These are phyloP conservation scores for Bathelium albidoporum DNA, from an alignment of 495 filamentous ascomycete genomes.

Conservation along the genomic window DNA sequence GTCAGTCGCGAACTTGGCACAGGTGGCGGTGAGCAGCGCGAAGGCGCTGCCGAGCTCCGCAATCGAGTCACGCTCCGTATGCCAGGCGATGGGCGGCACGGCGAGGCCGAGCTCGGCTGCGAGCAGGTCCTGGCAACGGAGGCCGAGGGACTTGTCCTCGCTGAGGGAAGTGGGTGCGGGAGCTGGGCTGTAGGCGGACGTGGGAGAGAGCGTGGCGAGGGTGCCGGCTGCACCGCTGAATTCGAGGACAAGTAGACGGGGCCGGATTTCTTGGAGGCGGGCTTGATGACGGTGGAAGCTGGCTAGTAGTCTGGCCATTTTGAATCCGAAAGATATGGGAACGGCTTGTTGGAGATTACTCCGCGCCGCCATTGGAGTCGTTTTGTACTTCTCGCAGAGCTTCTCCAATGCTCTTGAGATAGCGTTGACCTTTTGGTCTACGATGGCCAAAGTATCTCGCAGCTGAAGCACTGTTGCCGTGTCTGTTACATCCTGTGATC, in stretches of 20 bases:
- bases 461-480: slow-evolving; percentile 18
- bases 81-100: slow-evolving; percentile 19
- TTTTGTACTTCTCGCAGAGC: slow-evolving; percentile 14
- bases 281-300: slow-evolving; percentile 18
- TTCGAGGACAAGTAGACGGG: slow-evolving; percentile 18
- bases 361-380: slow-evolving; percentile 17
- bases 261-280: slow-evolving; percentile 14
- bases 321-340: slow-evolving; percentile 24
- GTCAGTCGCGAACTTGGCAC: slow-evolving; percentile 21
- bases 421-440: slow-evolving; percentile 8
- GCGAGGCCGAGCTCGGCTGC: slow-evolving; percentile 14
- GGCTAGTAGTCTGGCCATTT: slow-evolving; percentile 19
- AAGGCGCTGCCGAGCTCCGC: slow-evolving; percentile 15
- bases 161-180: not conserved
- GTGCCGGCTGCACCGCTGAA: slow-evolving; percentile 24
- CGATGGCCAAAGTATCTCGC: slow-evolving; percentile 14
- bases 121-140: slow-evolving; percentile 15
- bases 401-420: slow-evolving; percentile 8
- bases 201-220: slow-evolving; percentile 17
- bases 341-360: slow-evolving; percentile 20
- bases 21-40: slow-evolving; percentile 17
- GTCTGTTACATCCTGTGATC: slow-evolving; percentile 15
- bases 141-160: slow-evolving; percentile 8
- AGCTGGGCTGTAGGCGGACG: slow-evolving; percentile 5
- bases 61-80: slow-evolving; percentile 20